phyloP scores from a whole-genome alignment of 495 filamentous ascomycete species.

The Ascodesmis nigricans region DNA sequence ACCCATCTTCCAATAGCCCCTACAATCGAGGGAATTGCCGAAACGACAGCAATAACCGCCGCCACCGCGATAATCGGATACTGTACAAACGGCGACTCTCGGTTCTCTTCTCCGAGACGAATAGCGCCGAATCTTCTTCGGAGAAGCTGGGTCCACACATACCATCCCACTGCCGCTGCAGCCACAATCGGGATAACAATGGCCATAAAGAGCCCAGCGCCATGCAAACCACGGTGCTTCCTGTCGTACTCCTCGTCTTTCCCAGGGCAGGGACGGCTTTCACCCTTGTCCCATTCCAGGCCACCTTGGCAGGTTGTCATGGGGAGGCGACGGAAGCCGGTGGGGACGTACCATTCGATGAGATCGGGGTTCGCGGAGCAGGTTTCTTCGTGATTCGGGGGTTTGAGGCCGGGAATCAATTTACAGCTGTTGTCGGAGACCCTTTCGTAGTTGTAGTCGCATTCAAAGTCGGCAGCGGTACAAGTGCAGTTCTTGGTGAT shows the following conservation, averaged over 20 bases:
- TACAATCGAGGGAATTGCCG: slow-evolving; percentile 49
- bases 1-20: slow-evolving; percentile 28
- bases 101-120: slow-evolving; percentile 34
- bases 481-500: slow-evolving; percentile 59
- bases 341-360: slow-evolving; percentile 56
- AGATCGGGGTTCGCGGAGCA: slow-evolving; percentile 46
- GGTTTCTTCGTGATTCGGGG: slow-evolving; percentile 37
- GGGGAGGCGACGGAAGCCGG: slow-evolving; percentile 78
- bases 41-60: slow-evolving; percentile 50
- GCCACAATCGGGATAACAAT: slow-evolving; percentile 48
- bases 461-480: slow-evolving; percentile 73
- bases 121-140: slow-evolving; percentile 54
- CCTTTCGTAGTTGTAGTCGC: slow-evolving; percentile 85
- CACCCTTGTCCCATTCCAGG: slow-evolving; percentile 40
- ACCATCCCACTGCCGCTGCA: slow-evolving; percentile 57
- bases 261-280: slow-evolving; percentile 40
- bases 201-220: slow-evolving; percentile 65
- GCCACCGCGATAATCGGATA: slow-evolving; percentile 61
- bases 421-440: slow-evolving; percentile 50
- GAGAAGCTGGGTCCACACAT: slow-evolving; percentile 52
- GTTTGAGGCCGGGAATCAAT: slow-evolving; percentile 45
- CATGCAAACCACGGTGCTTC: slow-evolving; percentile 42
- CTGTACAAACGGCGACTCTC: slow-evolving; percentile 35
- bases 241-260: slow-evolving; percentile 56
- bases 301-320: slow-evolving; percentile 68